Evolutionary conservation across 2,329 filamentous ascomycete species (phyloP).

Genomic region (Pseudocercospora crystallina): DNA sequence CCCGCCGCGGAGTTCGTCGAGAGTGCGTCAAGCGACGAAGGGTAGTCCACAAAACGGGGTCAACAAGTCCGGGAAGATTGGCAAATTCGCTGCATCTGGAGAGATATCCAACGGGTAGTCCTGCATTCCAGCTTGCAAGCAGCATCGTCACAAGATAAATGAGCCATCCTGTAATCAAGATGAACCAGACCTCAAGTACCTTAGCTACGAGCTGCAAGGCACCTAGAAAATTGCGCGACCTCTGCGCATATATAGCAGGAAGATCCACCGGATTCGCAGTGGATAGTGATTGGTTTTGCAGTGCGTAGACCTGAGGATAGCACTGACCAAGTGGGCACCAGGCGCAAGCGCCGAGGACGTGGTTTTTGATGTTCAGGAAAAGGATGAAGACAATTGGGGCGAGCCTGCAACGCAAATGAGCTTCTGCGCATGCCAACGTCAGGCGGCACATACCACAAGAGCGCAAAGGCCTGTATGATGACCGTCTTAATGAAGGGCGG

Average conservation of each 20-base stretch:
- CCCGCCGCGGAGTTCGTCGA: too few relatives aligned
- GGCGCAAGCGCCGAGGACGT: constrained; percentile 31
- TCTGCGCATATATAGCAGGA: too few relatives aligned
- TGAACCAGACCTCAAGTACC: constrained; percentile 36
- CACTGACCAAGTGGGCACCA: constrained; percentile 30
- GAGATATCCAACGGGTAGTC: constrained; percentile 32
- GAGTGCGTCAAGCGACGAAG: too few relatives aligned
- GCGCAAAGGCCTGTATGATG: constrained; percentile 22
- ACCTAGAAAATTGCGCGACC: constrained; percentile 32
- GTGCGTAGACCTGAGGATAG: constrained; percentile 10
- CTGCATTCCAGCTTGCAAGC: constrained; percentile 23
- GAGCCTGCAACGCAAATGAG: too few relatives aligned
- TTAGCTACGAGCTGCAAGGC: constrained; percentile 34
- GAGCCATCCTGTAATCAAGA: constrained; percentile 28
- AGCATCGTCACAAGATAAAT: constrained; percentile 31
- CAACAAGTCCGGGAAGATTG: constrained; percentile 26
- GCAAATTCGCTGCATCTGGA: constrained; percentile 30
- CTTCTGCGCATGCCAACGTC: too few relatives aligned
- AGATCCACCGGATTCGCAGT: too few relatives aligned
- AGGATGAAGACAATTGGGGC: constrained; percentile 30
- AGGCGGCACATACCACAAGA: constrained; percentile 32
- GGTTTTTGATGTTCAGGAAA: constrained; percentile 27
- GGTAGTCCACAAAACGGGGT: constrained; percentile 29
- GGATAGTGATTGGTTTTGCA: too few relatives aligned
- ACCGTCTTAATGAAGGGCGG: too few relatives aligned